Percentiles rank a stretch among this genome's conserved stretches.
Evolutionary conservation across 257 asterid species (phyloP).

Genomic region (Salvia rosmarinus): DNA sequence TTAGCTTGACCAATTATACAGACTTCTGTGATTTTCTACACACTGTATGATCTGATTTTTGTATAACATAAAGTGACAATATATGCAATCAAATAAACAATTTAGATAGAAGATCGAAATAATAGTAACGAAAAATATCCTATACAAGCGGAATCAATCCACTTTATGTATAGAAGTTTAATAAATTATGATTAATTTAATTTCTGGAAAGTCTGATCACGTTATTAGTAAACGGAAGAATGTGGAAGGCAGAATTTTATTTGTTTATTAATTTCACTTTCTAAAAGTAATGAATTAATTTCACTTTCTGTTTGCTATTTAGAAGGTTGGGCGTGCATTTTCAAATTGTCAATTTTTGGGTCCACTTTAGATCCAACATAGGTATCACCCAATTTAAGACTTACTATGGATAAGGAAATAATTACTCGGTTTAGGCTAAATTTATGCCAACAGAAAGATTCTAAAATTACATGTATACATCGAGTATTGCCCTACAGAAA

Average conservation of each 20-base stretch:
- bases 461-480: background rate
- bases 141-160: too few species aligned
- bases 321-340: background rate
- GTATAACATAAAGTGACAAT: too few species aligned
- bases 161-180: too few species aligned
- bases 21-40: too few species aligned
- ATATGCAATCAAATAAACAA: too few species aligned
- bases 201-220: background rate
- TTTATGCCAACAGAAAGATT: background rate
- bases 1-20: too few species aligned
- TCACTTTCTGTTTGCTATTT: background rate
- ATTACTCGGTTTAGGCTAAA: background rate
- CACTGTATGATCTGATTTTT: too few species aligned
- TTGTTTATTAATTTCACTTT: background rate
- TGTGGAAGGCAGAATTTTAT: too few species aligned
- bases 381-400: background rate
- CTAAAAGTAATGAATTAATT: background rate
- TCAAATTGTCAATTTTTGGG: conserved; percentile 15
- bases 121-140: too few species aligned
- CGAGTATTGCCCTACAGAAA: background rate
- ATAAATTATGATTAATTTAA: background rate
- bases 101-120: too few species aligned
- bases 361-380: conserved; percentile 24
- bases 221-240: background rate
- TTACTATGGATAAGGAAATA: conserved; percentile 13